phyloP scores from a whole-genome alignment of 1,139 yeast genomes.

The Candida sojae region DNA sequence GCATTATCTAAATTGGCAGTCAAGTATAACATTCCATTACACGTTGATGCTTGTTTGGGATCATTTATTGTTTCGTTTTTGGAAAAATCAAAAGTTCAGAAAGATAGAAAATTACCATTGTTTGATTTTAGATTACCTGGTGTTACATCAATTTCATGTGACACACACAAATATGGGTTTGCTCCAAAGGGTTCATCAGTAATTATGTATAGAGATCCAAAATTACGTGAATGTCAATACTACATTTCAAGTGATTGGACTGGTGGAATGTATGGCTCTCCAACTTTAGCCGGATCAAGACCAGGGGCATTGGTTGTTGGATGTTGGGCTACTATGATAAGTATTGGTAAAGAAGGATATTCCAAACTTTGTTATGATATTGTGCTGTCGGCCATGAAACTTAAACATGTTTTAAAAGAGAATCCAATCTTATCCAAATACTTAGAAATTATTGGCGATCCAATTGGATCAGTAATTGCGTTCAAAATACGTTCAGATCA shows the following conservation, averaged over 20 bases:
- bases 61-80: conserved; percentile 86
- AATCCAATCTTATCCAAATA: conserved; percentile 44
- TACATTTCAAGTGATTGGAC: conserved; percentile 84
- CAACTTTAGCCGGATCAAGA: conserved; percentile 93
- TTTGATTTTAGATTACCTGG: conserved; percentile 91
- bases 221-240: conserved; percentile 78
- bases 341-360: conserved; percentile 82
- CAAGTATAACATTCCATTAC: conserved; percentile 71
- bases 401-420: conserved; percentile 49
- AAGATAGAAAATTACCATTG: conserved; percentile 44
- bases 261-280: conserved; percentile 96
- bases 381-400: conserved; percentile 59
- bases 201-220: conserved; percentile 76
- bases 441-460: conserved; percentile 75
- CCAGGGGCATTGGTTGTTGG: conserved; percentile 98
- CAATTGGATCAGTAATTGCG: conserved; percentile 77
- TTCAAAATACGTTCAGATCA: conserved; percentile 52
- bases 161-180: conserved; percentile 96
- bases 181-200: conserved; percentile 97
- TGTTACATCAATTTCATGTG: conserved; percentile 97
- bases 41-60: conserved; percentile 95
- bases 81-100: conserved; percentile 62
- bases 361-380: conserved; percentile 64
- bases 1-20: conserved; percentile 68
- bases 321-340: conserved; percentile 91